These are phyloP conservation scores for Breviolum minutum DNA, from an alignment of 73 alveolate species.

Conservation along the genomic window DNA sequence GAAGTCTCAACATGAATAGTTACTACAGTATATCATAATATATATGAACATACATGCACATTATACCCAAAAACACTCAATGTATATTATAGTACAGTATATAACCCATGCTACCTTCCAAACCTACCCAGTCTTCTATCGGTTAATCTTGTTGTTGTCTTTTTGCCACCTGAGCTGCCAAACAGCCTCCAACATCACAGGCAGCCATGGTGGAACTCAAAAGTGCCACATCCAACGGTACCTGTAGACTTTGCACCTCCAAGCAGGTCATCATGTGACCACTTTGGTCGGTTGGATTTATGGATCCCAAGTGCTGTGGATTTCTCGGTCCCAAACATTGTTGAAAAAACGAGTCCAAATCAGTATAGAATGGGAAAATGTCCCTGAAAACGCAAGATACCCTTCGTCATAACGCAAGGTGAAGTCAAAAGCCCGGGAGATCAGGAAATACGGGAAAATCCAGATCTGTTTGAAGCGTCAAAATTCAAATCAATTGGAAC, in stretches of 20 bases:
- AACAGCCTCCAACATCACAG: slow-evolving; percentile 65
- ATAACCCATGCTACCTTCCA: not conserved
- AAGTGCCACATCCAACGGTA: slow-evolving; percentile 24
- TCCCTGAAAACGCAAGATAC: too few species aligned
- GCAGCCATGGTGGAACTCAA: slow-evolving; percentile 40
- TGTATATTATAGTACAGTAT: not conserved
- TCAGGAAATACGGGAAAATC: too few species aligned
- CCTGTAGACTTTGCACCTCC: not conserved
- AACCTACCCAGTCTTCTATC: not conserved
- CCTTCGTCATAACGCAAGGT: too few species aligned
- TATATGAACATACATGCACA: not conserved
- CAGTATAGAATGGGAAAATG: too few species aligned
- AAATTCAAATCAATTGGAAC: too few species aligned
- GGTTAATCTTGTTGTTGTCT: not conserved
- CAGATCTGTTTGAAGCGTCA: too few species aligned
- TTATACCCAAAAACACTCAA: not conserved
- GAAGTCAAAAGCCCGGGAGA: not conserved
- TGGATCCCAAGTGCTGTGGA: not conserved
- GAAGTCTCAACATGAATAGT: not conserved
- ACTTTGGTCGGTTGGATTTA: too few species aligned
- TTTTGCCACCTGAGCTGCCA: not conserved
- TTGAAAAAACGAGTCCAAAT: not conserved
- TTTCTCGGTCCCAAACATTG: not conserved
- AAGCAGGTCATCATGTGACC: too few species aligned
- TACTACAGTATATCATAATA: not conserved